Percentiles rank a stretch among this genome's conserved stretches.
Evolutionary conservation across 169 alveolate genomes (phyloP).

Genomic region (Eimeria falciformis): DNA sequence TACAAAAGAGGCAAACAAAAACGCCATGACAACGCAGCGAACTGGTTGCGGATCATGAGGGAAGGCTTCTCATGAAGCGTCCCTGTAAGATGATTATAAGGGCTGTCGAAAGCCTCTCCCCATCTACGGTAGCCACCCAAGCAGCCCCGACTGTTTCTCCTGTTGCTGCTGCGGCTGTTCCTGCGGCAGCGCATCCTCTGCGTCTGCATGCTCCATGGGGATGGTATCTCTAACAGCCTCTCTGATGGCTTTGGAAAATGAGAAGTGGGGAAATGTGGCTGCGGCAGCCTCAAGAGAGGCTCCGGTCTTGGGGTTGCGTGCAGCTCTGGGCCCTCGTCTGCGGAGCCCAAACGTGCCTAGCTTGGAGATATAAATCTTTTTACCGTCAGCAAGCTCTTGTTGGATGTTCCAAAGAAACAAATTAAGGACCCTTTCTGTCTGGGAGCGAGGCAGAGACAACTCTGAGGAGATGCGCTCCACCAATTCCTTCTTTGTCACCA

Average conservation of each 20-base stretch:
- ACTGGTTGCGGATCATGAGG: neutral
- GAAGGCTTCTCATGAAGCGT: neutral
- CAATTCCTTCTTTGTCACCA: slow-evolving; percentile 30
- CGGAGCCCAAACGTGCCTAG: slow-evolving; percentile 25
- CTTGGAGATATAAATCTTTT: neutral
- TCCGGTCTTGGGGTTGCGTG: slow-evolving; percentile 51
- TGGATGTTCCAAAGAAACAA: neutral
- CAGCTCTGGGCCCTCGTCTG: slow-evolving; percentile 21
- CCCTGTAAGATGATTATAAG: neutral
- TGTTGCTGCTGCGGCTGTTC: neutral
- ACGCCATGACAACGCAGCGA: neutral
- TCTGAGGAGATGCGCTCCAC: slow-evolving; percentile 28
- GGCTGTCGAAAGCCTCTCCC: neutral
- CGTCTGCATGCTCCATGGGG: slow-evolving; percentile 8
- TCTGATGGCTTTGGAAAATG: slow-evolving; percentile 2
- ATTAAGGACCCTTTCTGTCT: neutral
- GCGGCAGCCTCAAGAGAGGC: slow-evolving; percentile 30
- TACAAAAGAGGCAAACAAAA: neutral
- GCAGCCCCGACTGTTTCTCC: neutral
- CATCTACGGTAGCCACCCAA: neutral
- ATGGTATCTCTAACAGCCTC: slow-evolving; percentile 36
- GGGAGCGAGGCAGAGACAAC: slow-evolving; percentile 2
- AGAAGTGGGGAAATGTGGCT: slow-evolving; percentile 40
- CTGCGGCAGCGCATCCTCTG: neutral
- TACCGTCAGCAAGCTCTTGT: neutral